phyloP scores from a whole-genome alignment of 2,329 filamentous ascomycete species.

The Penicillium italicum region DNA sequence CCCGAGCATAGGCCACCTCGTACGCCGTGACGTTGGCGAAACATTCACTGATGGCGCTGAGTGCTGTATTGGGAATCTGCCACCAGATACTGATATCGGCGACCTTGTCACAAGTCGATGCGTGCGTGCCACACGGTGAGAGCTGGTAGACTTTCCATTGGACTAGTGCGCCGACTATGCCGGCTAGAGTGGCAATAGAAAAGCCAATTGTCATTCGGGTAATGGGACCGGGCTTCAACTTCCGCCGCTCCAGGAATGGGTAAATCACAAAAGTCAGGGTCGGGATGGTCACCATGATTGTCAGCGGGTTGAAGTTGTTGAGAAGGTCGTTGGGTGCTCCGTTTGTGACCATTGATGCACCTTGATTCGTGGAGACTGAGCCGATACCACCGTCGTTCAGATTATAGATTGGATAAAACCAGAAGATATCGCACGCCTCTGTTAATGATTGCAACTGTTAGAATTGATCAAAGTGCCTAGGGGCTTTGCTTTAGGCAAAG shows the following conservation, averaged over 20 bases:
- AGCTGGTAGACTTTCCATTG: conserved; percentile 42
- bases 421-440: conserved; percentile 37
- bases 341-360: conserved; percentile 49
- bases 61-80: conserved; percentile 40
- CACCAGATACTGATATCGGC: conserved; percentile 45
- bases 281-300: conserved; percentile 47
- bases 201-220: not conserved
- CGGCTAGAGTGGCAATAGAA: not conserved
- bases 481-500: not conserved
- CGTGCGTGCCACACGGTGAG: conserved; percentile 44
- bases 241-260: conserved; percentile 25
- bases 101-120: conserved; percentile 38
- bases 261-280: conserved; percentile 51
- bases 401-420: conserved; percentile 38
- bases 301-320: conserved; percentile 50
- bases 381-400: conserved; percentile 50
- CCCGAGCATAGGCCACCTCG: conserved; percentile 45
- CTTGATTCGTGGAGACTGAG: conserved; percentile 47
- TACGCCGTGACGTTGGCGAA: conserved; percentile 47
- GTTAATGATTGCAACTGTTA: not conserved
- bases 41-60: conserved; percentile 39
- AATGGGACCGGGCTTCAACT: not conserved
- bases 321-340: conserved; percentile 40
- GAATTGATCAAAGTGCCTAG: not conserved
- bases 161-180: not conserved